Conservation (phyloP, 2,329 filamentous ascomycete genomes). For the Alternaria novae-zelandiae region DNA sequence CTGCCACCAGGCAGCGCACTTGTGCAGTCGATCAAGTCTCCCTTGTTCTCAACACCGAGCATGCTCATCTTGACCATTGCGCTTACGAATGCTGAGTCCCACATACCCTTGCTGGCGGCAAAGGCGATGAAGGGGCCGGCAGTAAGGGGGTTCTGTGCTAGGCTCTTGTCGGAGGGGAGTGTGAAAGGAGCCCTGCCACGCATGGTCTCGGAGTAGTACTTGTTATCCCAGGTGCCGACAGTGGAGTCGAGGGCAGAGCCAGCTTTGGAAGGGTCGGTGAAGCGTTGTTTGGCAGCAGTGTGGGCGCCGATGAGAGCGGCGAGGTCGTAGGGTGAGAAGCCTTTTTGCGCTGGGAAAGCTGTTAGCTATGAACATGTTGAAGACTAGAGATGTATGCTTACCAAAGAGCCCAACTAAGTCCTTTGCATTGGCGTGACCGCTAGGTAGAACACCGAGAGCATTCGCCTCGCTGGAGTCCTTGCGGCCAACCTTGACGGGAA, state of each 20-base stretch:
- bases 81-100: constrained; percentile 41
- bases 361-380: neutral
- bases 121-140: constrained; percentile 30
- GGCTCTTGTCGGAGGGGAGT: constrained; percentile 34
- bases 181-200: constrained; percentile 37
- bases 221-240: constrained; percentile 47
- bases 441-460: constrained; percentile 33
- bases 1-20: constrained; percentile 39
- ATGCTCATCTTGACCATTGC: constrained; percentile 48
- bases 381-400: constrained; percentile 5
- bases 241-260: constrained; percentile 44
- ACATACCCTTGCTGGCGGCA: constrained; percentile 33
- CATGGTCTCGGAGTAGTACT: constrained; percentile 45
- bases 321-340: constrained; percentile 47
- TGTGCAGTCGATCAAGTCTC: constrained; percentile 42
- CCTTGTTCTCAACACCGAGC: constrained; percentile 33
- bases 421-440: constrained; percentile 13
- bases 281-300: constrained; percentile 40
- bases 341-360: constrained; percentile 34
- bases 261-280: constrained; percentile 28
- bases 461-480: constrained; percentile 36
- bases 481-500: constrained; percentile 43
- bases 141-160: constrained; percentile 32
- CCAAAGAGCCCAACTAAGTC: constrained; percentile 41
- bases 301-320: constrained; percentile 49